Evolutionary conservation across 768 basidiomycete genomes (phyloP).

Genomic region (Leccinum incarnatum): DNA sequence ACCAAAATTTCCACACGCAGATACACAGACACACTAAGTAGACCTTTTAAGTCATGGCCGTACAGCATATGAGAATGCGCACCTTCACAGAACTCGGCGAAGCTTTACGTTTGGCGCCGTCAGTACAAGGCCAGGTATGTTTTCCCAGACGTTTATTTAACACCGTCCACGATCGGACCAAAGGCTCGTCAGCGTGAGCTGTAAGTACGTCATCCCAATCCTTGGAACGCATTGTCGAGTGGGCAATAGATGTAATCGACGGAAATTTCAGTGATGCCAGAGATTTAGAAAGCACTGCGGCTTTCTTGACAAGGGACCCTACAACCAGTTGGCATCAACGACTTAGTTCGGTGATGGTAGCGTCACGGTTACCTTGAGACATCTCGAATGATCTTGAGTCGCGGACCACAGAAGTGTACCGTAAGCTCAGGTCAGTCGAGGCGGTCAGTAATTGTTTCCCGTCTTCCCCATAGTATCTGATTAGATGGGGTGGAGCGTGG

Average conservation of each 20-base stretch:
- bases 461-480: conserved; percentile 95
- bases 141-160: conserved; percentile 79
- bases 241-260: conserved; percentile 72
- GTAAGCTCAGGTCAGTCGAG: conserved; percentile 82
- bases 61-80: conserved; percentile 8
- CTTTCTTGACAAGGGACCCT: conserved; percentile 85
- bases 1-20: conserved; percentile 95
- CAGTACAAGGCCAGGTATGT: conserved; percentile 60
- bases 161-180: conserved; percentile 87
- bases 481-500: conserved; percentile 83
- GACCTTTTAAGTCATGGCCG: not conserved
- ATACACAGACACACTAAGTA: conserved; percentile 74
- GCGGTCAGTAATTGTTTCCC: conserved; percentile 92
- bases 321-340: conserved; percentile 6
- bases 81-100: conserved; percentile 72
- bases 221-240: conserved; percentile 76
- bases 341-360: not conserved
- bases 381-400: conserved; percentile 95
- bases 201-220: conserved; percentile 99
- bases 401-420: conserved; percentile 89
- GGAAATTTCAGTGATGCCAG: conserved; percentile 83
- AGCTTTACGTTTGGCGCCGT: conserved; percentile 46
- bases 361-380: conserved; percentile 69
- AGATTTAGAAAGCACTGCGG: conserved; percentile 72
- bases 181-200: conserved; percentile 79